These are phyloP conservation scores for Hypericum perforatum DNA, from an alignment of 345 rosid genomes.

Conservation along the genomic window DNA sequence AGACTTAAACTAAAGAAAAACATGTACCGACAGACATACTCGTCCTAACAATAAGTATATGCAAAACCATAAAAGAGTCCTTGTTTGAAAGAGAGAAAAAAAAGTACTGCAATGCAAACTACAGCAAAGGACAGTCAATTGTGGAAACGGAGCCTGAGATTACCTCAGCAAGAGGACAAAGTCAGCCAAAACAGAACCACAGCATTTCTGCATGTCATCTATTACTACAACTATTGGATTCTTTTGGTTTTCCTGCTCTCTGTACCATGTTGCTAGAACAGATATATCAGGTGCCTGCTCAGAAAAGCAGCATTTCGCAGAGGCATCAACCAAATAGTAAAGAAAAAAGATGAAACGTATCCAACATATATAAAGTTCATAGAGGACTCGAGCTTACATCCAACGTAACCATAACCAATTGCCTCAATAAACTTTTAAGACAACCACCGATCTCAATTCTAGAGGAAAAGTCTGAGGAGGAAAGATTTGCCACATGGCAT, in stretches of 20 bases:
- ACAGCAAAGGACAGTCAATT: not conserved
- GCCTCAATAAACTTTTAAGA: slow-evolving; percentile 69
- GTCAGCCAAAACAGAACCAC: slow-evolving; percentile 67
- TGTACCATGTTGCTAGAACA: slow-evolving; percentile 75
- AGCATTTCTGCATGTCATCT: slow-evolving; percentile 74
- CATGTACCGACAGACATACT: too few relatives aligned
- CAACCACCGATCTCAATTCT: slow-evolving; percentile 75
- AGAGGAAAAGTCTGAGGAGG: slow-evolving; percentile 60
- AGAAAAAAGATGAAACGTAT: not conserved
- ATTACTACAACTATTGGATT: slow-evolving; percentile 58
- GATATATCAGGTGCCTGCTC: slow-evolving; percentile 67
- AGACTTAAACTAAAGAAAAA: too few relatives aligned
- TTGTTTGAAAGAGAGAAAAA: too few relatives aligned
- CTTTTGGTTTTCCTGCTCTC: slow-evolving; percentile 34
- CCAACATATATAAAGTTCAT: slow-evolving; percentile 3
- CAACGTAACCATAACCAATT: slow-evolving; percentile 48
- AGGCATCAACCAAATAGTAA: slow-evolving; percentile 6
- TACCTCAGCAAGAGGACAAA: slow-evolving; percentile 75
- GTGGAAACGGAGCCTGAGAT: not conserved
- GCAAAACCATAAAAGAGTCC: too few relatives aligned
- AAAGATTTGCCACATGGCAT: slow-evolving; percentile 82
- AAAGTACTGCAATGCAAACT: too few relatives aligned
- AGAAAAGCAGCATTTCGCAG: slow-evolving; percentile 17
- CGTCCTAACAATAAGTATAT: too few relatives aligned
- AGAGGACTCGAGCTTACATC: slow-evolving; percentile 45